phyloP scores from a whole-genome alignment of 768 basidiomycete species.

The Leccinum aurantiacum region DNA sequence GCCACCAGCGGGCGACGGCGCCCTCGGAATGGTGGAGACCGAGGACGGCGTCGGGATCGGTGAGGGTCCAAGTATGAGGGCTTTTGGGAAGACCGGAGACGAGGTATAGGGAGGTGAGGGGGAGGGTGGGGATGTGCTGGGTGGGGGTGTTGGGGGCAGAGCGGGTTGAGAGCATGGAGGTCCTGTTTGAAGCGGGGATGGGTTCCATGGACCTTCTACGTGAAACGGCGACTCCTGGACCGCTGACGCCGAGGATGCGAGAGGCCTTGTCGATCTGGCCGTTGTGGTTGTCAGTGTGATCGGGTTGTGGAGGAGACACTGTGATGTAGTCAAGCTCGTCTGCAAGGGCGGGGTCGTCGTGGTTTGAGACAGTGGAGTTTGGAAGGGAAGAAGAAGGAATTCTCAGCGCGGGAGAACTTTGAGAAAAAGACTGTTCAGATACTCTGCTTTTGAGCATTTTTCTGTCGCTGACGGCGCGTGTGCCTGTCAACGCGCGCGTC shows the following conservation, averaged over 20 bases:
- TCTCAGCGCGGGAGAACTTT: conserved; percentile 9
- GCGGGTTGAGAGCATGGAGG: conserved; percentile 73
- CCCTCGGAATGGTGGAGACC: conserved; percentile 82
- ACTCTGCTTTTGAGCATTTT: conserved; percentile 47
- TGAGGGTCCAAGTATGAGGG: conserved; percentile 86
- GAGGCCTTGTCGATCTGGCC: conserved; percentile 70
- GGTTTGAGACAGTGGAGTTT: conserved; percentile 6
- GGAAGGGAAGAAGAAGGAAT: conserved; percentile 14
- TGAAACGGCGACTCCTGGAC: conserved; percentile 6
- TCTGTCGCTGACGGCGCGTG: conserved; percentile 25
- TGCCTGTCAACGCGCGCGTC: background rate
- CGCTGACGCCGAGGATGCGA: conserved; percentile 65
- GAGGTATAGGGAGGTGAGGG: conserved; percentile 81
- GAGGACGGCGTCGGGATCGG: conserved; percentile 78
- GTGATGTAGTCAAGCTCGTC: conserved; percentile 79
- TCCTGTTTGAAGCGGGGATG: conserved; percentile 73
- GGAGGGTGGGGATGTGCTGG: conserved; percentile 67
- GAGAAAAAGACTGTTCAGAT: conserved; percentile 48
- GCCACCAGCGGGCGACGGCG: conserved; percentile 70
- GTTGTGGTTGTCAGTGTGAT: conserved; percentile 18
- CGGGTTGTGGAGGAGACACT: conserved; percentile 32
- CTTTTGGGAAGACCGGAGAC: conserved; percentile 88
- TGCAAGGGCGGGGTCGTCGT: conserved; percentile 41
- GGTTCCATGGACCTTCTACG: conserved; percentile 83
- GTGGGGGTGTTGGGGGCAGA: conserved; percentile 44